phyloP scores from a whole-genome alignment of 257 asterid genomes.

The Solanum pimpinellifolium region DNA sequence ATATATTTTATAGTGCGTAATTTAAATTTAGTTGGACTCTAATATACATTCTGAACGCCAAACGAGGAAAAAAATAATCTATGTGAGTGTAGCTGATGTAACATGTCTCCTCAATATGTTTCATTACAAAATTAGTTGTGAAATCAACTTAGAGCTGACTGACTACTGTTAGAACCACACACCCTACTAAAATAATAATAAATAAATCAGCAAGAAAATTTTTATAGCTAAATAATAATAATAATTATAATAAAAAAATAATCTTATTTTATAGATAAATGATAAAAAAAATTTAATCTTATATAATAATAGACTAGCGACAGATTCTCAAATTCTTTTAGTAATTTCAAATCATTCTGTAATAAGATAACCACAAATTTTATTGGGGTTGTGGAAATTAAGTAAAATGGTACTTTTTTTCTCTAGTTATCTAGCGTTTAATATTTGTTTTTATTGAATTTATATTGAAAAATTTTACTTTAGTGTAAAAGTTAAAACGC shows the following conservation, averaged over 20 bases:
- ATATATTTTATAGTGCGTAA: rapidly evolving
- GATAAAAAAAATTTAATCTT: background rate
- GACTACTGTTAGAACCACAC: slow-evolving; percentile 9
- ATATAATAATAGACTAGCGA: background rate
- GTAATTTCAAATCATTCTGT: background rate
- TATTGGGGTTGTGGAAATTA: background rate
- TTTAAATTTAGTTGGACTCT: too few relatives aligned
- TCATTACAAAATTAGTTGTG: background rate
- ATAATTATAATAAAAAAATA: too few relatives aligned
- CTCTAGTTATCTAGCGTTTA: too few relatives aligned
- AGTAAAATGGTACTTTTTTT: background rate
- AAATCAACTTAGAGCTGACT: slow-evolving; percentile 12
- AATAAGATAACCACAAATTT: background rate
- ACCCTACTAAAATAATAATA: background rate
- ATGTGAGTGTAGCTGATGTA: slow-evolving; percentile 9
- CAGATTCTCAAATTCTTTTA: background rate
- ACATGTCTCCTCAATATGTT: slow-evolving; percentile 26
- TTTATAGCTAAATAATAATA: background rate
- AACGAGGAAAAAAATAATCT: too few relatives aligned
- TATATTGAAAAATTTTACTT: too few relatives aligned
- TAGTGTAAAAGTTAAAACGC: too few relatives aligned
- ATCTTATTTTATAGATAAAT: background rate
- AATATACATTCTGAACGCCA: too few relatives aligned
- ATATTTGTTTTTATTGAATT: too few relatives aligned
- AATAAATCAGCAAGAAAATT: background rate